Conservation (phyloP, 108 stramenopile species). For the Cyclotella sp. region DNA sequence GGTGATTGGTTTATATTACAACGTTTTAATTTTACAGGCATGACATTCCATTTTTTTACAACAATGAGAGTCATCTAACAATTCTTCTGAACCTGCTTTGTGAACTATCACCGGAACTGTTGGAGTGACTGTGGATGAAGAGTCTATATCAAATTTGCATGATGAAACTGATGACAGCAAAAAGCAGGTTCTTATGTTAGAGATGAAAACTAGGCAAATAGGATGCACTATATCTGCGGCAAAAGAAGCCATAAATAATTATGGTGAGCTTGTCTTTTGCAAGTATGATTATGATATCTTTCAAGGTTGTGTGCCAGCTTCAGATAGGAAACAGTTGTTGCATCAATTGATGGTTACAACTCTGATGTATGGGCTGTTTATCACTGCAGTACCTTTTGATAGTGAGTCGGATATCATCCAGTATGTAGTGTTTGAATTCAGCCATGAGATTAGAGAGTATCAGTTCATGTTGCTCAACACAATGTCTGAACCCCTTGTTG, state of each 20-base stretch:
- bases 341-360: not conserved
- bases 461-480: not conserved
- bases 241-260: not conserved
- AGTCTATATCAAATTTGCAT: no score
- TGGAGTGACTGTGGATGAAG: no score
- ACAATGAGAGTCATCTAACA: not conserved
- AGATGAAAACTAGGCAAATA: no score
- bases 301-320: not conserved
- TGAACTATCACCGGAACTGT: no score
- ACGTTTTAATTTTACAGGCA: not conserved
- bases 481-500: not conserved
- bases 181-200: no score
- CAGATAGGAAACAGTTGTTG: not conserved
- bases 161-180: no score
- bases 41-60: not conserved
- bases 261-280: constrained; percentile 1
- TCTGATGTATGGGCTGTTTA: not conserved
- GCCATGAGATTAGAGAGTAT: not conserved
- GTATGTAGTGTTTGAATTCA: not conserved
- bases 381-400: not conserved
- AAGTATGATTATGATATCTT: not conserved
- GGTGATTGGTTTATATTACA: constrained; percentile 3
- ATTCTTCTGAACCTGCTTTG: not conserved
- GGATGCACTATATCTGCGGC: not conserved
- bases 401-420: not conserved